These are phyloP conservation scores for Tagetes erecta DNA, from an alignment of 129 eudicot species.

Conservation along the genomic window DNA sequence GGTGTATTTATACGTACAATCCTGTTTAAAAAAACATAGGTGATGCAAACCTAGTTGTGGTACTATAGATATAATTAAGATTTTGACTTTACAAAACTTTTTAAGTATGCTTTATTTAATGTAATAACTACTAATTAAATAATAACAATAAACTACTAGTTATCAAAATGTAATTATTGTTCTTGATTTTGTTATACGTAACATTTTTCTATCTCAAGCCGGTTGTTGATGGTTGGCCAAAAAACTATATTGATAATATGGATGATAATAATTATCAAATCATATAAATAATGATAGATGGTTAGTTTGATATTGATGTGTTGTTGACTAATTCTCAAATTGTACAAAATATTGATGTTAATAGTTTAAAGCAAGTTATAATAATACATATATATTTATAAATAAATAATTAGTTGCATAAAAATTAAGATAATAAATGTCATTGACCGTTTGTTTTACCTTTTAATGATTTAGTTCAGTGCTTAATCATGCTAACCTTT, in stretches of 20 bases:
- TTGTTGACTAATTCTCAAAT: constrained; percentile 6
- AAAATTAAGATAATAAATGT: neutral
- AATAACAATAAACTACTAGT: neutral
- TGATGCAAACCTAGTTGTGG: too few species aligned
- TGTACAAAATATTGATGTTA: neutral
- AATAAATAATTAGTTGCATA: neutral
- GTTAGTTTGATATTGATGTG: constrained; percentile 6
- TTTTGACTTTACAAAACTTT: neutral
- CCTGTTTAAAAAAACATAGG: too few species aligned
- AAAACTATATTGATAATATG: neutral
- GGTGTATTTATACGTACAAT: too few species aligned
- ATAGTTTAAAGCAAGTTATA: neutral
- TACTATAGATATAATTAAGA: neutral
- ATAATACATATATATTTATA: neutral
- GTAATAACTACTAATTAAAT: neutral
- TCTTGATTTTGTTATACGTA: neutral
- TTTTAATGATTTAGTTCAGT: too few species aligned
- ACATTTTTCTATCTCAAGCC: constrained; percentile 6
- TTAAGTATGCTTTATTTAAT: neutral
- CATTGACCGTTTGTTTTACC: too few species aligned
- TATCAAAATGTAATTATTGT: neutral
- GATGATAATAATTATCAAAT: neutral
- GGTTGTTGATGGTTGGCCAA: constrained; percentile 20
- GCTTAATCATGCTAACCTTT: too few species aligned
- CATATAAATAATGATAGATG: constrained; percentile 4